These are phyloP conservation scores for Jamesozyma piceae DNA, from an alignment of 805 yeast species.

Conservation along the genomic window DNA sequence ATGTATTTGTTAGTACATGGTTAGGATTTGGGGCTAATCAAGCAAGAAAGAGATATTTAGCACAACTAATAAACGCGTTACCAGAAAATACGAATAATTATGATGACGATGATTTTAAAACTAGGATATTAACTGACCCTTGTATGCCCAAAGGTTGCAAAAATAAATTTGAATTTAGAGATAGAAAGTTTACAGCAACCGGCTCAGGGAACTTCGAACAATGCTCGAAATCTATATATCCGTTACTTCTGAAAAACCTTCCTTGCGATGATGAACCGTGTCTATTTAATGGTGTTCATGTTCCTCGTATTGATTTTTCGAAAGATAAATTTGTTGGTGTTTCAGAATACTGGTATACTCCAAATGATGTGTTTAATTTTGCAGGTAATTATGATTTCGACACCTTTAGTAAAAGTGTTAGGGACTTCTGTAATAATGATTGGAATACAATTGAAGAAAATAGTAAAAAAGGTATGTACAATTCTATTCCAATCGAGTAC, in stretches of 20 bases:
- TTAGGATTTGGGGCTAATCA: conserved; percentile 96
- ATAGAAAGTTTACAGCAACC: conserved; percentile 37
- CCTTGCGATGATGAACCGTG: conserved; percentile 89
- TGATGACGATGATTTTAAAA: conserved; percentile 37
- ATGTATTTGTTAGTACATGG: conserved; percentile 92
- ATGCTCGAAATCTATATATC: conserved; percentile 66
- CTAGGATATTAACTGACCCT: conserved; percentile 50
- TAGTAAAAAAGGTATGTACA: conserved; percentile 46
- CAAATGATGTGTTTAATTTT: conserved; percentile 79
- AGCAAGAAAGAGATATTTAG: conserved; percentile 67
- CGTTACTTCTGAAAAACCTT: conserved; percentile 63
- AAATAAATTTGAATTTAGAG: conserved; percentile 40
- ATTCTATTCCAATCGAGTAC: conserved; percentile 45
- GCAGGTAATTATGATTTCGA: conserved; percentile 83
- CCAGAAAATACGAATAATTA: conserved; percentile 41
- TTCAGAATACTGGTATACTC: conserved; percentile 96
- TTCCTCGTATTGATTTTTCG: conserved; percentile 74
- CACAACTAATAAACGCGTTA: conserved; percentile 41
- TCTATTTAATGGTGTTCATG: conserved; percentile 89
- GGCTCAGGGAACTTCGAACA: conserved; percentile 76
- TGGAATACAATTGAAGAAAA: conserved; percentile 55
- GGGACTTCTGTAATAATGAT: conserved; percentile 62
- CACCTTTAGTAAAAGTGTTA: conserved; percentile 55
- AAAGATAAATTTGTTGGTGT: conserved; percentile 83
- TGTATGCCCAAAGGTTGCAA: conserved; percentile 65